Evolutionary conservation across 306 rosid species (phyloP), one percentile per base, ranked within the genome.

Genomic region (Prosopis cineraria): DNA sequence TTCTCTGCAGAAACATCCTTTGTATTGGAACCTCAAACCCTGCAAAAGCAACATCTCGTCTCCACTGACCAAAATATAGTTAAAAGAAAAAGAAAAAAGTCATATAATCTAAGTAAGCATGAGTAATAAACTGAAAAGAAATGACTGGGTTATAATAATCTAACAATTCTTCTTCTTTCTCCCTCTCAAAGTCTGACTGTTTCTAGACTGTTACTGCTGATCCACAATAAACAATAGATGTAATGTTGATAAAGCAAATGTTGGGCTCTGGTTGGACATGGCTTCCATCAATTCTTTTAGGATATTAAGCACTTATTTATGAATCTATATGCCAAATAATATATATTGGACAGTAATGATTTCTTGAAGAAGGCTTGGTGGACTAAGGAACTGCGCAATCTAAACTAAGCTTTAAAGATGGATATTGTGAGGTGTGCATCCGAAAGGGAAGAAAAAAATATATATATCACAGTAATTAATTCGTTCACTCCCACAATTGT

Each of bases 31-130:
- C 91, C 3, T 88, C 98, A 74, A 89, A 94, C 41, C 98, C 98
- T 4, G 98, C 98, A 78, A 92, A 92, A 37, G 98, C 98, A 79
- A 95, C 97, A 45, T 95, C 98, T 45, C 98, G 80, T 81, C 91
- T 85, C 98, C 98, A 95, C 97, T 93, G 82, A 73, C 36, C 55
- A 24, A 41, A 43, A 11, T 40, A 22, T 39, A 6, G n/a, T n/a
- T n/a, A n/a, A n/a, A n/a, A n/a, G 2, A 11, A 24, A 24, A 45
- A 2, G 33, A 43, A 33, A 34, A 48, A 3, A 62, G 27, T 33
- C 56, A 78, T 74, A 44, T 44, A 65, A 55, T 41, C 5, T 30
- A 68, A 22, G 17, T 48, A 27, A 72, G 31, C 50, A 40, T 13
- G 52, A 67, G 33, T 47, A 29, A 70, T 10, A 74, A 50, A 41